Percentiles rank a stretch among this genome's conserved stretches.
These are phyloP conservation scores for Monilinia polystroma DNA, from an alignment of 2,329 filamentous ascomycete species.

Conservation along the genomic window DNA sequence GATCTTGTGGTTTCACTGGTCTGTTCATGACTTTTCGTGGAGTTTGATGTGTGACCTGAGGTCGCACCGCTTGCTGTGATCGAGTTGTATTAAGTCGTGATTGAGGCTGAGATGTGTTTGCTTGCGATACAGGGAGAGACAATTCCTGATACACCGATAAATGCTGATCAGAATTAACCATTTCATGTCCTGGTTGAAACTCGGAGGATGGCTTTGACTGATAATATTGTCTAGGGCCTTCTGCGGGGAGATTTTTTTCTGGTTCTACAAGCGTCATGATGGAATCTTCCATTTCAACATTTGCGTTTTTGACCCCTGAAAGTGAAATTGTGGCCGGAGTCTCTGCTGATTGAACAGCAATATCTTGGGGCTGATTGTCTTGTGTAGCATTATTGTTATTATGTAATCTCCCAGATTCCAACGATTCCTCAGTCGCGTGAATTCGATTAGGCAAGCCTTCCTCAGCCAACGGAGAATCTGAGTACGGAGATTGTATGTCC, in stretches of 20 bases:
- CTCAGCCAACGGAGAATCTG: background rate
- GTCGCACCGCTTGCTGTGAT: background rate
- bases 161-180: background rate
- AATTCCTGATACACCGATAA: background rate
- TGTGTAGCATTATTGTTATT: background rate
- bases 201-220: background rate
- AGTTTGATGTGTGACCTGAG: background rate
- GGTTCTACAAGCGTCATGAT: background rate
- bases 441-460: background rate
- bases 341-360: background rate
- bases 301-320: background rate
- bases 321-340: background rate
- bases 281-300: background rate
- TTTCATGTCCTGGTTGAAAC: background rate
- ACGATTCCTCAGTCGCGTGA: background rate
- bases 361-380: background rate
- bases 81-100: conserved; percentile 4
- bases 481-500: background rate
- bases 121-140: background rate
- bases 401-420: background rate
- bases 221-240: background rate
- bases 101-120: conserved; percentile 3
- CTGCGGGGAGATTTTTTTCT: background rate
- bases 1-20: conserved; percentile 4
- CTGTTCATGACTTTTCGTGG: background rate